Evolutionary conservation across 2,329 filamentous ascomycete species (phyloP).

Genomic region (Tolypocladium tropicale): DNA sequence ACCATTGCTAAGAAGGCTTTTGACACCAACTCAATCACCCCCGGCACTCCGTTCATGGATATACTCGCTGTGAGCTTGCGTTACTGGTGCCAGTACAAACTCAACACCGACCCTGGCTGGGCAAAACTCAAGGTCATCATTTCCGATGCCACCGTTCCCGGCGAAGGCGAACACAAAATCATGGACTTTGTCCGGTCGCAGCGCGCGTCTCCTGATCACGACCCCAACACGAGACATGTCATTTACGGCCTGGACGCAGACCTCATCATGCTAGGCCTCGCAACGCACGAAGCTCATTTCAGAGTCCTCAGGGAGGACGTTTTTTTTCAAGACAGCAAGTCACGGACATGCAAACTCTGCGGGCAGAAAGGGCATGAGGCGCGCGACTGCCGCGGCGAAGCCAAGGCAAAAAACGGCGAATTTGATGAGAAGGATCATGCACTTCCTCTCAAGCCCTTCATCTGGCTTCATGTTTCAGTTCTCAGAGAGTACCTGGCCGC

Average conservation of each 20-base stretch:
- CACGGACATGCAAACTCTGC: conserved; percentile 76
- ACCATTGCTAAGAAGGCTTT: conserved; percentile 76
- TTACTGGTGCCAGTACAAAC: conserved; percentile 96
- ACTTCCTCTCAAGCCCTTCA: conserved; percentile 75
- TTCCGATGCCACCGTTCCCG: conserved; percentile 93
- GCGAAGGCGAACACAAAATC: conserved; percentile 98
- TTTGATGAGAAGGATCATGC: conserved; percentile 72
- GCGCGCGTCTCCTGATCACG: conserved; percentile 77
- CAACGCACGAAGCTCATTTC: conserved; percentile 95
- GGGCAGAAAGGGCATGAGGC: conserved; percentile 88
- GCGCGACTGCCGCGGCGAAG: conserved; percentile 69
- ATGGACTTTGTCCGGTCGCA: conserved; percentile 98
- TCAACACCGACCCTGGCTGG: conserved; percentile 95
- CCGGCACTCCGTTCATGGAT: conserved; percentile 98
- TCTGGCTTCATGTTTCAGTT: conserved; percentile 92
- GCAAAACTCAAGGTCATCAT: conserved; percentile 95
- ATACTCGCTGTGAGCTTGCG: conserved; percentile 80
- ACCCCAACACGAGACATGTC: conserved; percentile 94
- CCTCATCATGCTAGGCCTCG: conserved; percentile 95
- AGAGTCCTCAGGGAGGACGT: conserved; percentile 94
- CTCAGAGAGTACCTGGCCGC: conserved; percentile 87
- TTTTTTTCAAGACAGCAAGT: conserved; percentile 79
- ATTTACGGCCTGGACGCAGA: conserved; percentile 97
- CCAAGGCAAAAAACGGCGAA: conserved; percentile 68
- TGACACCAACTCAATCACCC: conserved; percentile 80